Base-by-base conservation (phyloP, 179 eudicot species). In the Camellia oleifera region DNA sequence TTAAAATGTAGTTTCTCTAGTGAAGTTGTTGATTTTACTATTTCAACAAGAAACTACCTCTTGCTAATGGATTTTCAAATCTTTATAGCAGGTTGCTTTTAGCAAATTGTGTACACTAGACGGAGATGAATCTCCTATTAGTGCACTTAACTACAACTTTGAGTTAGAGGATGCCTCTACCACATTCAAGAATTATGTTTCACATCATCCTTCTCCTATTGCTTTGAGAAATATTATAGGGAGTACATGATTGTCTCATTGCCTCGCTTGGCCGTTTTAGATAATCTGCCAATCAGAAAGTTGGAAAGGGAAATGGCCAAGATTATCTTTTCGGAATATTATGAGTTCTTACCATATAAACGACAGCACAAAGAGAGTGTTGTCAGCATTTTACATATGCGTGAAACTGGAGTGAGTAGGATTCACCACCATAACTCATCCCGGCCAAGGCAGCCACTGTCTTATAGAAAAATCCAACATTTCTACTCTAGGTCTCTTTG, bases 121-220 rank as follows among this genome's bases (percentile, higher is more conserved):
- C 52, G 50, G 48, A 56, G 80, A 81, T 62, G 78, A 62, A 15
- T 58, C 77, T 26, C 63, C 81, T 54, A 9, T 45, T 5, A 78
- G 65, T 48, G 71, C 77, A 69, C 45, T 75, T 64, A 67, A 74
- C 64, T 76, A 79, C 77, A 14, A 65, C 56, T 52, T 32, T 2
- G 40, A 32, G 40, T 32, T 45, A 11, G 54, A 26, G 8, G 52
- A 73, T 56, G 67, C 76, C 15, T 78, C 65, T 17, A 57, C 42
- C 18, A 73, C 66, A 74, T 77, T 76, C 14, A 74, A 68, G 32
- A 79, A 79, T 78, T 89, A 89, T 79, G 79, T 81, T 62, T 86
- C 91, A 72, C 87, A 87, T 81, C 93, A 92, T 84, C 92, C 93
- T 77, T 89, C 93, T 4, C 94, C 93, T 40, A 75, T 91, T 89